Evolutionary conservation across 495 filamentous ascomycete species (phyloP), one percentile per base, ranked within the genome.

Genomic region (Aspergillus funiculosus): DNA sequence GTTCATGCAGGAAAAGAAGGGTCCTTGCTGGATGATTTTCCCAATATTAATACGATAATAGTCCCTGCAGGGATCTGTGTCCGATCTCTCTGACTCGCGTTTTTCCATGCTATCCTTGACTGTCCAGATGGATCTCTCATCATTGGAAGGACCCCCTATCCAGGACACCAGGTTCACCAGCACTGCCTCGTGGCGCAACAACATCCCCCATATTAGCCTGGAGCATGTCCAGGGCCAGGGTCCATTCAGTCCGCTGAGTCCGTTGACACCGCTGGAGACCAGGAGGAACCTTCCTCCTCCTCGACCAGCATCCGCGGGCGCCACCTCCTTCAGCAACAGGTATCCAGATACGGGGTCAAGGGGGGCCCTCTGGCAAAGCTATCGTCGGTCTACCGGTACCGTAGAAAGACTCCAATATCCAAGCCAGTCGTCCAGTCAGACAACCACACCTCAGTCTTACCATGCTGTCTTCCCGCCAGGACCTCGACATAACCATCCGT

Each of bases 131-230:
- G 63, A 67, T 50, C 62, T 69, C 19, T 69, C 66, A 9, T 67
- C 62, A 7, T 53, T 69, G 8, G 66, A 66, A 52, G 66, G 66
- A 8, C 64, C 66, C 31, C 60, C 61, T 9, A 52, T 69, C 18
- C 19, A 39, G 7, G 56, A 66, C 27, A 28, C 31, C 14, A 44
- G 50, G 17, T 52, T 52, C 38, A 36, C 42, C 30, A 35, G 25
- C 18, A 15, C 29, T 28, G n/a, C 28, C n/a, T 20, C 43, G 6
- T 31, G 34, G n/a, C 22, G 13, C 17, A 22, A n/a, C 14, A 28
- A 14, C 22, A 17, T 50, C 24, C 43, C 52, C 39, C 37, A 41
- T 15, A 39, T 48, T 40, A 25, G 38, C 46, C 21, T 49, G 28
- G 19, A 54, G 3, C 46, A 27, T 30, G 39, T 41, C 4, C 39